Conservation (phyloP, 164 flowering plant species). For the Chimonanthus praecox region DNA sequence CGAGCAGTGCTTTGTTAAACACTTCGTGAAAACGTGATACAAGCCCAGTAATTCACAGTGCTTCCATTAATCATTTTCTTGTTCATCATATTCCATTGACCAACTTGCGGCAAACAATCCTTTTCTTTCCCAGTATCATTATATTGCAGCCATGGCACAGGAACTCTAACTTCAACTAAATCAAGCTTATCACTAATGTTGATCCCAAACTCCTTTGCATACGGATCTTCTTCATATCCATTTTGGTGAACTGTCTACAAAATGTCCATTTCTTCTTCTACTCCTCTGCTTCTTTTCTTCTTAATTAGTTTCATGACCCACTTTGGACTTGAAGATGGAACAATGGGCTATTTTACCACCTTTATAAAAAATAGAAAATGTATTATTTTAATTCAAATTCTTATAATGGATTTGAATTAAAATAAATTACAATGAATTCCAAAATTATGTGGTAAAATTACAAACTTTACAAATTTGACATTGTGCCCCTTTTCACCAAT, state of each 20-base stretch:
- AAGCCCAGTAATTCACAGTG: conserved; percentile 53
- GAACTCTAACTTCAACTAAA: conserved; percentile 62
- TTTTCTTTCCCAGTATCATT: conserved; percentile 62
- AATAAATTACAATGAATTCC: no score
- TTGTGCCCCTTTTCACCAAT: no score
- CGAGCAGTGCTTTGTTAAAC: conserved; percentile 48
- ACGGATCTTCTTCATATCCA: conserved; percentile 47
- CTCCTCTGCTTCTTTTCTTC: no score
- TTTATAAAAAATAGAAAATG: no score
- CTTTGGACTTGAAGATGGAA: no score
- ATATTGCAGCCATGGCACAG: conserved; percentile 72
- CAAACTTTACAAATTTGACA: no score
- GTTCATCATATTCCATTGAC: conserved; percentile 78
- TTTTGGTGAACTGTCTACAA: conserved; percentile 48
- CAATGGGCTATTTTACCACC: no score
- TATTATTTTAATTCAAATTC: no score
- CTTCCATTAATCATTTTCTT: conserved; percentile 74
- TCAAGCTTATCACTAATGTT: conserved; percentile 41
- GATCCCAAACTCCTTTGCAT: conserved; percentile 61
- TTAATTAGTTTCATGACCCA: no score
- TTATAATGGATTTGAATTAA: no score
- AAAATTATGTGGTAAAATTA: no score
- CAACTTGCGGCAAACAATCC: conserved; percentile 54
- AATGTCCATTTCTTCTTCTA: no score
- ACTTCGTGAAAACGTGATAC: conserved; percentile 54